Base-by-base conservation (phyloP, 768 basidiomycete species). In the Paxillus rubicundulus region DNA sequence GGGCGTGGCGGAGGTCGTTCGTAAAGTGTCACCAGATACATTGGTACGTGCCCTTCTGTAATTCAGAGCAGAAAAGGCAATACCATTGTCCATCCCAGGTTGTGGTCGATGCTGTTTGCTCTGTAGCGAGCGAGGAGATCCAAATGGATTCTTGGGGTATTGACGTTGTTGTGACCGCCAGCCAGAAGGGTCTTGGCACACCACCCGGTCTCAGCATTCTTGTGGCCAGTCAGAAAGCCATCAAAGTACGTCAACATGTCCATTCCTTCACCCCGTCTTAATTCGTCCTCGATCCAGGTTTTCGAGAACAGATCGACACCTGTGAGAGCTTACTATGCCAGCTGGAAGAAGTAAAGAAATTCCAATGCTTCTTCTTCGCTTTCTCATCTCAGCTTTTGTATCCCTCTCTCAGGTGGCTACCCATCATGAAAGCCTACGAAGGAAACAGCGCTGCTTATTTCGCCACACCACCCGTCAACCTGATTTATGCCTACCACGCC, bases 81-180 rank as follows among this genome's bases (percentile, higher is more conserved):
- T 36, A 34, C 9, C 37, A 9, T 8, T 45, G 7, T 45, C 42
- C 12, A 33, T 17, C n/a, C 20, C 52, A 89, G 86, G 76, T 93
- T 39, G 76, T 89, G 8, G 76, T 93, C 53, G 97, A 99, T 64
- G 92, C 84, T n/a, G 97, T 99, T 24, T 99, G 97, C 72, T 87
- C 93, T 2, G 93, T 98, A 14, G 97, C 91, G 5, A 91, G 87
- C 60, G 97, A 98, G 68, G 93, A 98, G 68, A 94, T 99, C 61
- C 82, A 78, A 41, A 89, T 97, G 77, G 97, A 98, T 61, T 86
- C 81, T 2, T 98, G 97, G 97, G 85, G 80, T 21, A 77, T 98
- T 48, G 97, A 99, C 60, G 84, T 94, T 34, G 87, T 98, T 21
- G 60, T 95, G 38, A 82, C 86, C 14, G 93, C 91, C 9, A 86